These are phyloP conservation scores for Rosa multiflora DNA, from an alignment of 306 rosid species.

Conservation along the genomic window DNA sequence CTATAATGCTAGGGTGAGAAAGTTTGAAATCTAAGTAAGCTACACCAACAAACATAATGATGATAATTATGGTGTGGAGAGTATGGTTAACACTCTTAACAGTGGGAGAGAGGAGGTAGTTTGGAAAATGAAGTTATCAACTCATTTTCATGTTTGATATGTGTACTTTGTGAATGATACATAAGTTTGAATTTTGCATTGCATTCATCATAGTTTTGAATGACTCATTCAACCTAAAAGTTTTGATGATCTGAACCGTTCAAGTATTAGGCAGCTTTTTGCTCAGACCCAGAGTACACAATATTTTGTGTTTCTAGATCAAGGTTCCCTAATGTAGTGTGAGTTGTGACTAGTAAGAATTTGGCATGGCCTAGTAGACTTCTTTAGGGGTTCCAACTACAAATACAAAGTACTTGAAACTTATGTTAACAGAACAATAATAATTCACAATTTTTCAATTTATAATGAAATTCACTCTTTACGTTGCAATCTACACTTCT, in stretches of 20 bases:
- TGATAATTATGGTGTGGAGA: background rate
- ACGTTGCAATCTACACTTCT: too few species aligned
- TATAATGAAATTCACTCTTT: too few species aligned
- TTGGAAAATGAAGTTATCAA: background rate
- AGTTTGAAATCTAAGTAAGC: slow-evolving; percentile 15
- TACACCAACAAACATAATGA: slow-evolving; percentile 16
- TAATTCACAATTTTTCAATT: too few species aligned
- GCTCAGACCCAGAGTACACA: too few species aligned
- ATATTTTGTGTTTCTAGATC: too few species aligned
- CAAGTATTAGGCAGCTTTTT: background rate
- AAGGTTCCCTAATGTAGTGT: too few species aligned
- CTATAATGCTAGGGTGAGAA: background rate
- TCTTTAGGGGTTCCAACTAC: background rate
- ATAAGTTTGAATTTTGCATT: background rate
- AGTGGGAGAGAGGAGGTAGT: background rate
- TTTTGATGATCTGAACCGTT: background rate
- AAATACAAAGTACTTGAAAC: background rate
- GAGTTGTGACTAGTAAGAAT: too few species aligned
- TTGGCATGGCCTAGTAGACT: background rate
- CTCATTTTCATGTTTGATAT: background rate
- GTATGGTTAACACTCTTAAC: background rate
- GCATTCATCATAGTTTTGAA: background rate
- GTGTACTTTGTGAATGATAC: background rate
- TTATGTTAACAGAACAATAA: too few species aligned
- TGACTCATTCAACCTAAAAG: background rate